Evolutionary conservation across 371 early-diverging fungal genomes (phyloP).

Genomic region (Mortierella polycephala): DNA sequence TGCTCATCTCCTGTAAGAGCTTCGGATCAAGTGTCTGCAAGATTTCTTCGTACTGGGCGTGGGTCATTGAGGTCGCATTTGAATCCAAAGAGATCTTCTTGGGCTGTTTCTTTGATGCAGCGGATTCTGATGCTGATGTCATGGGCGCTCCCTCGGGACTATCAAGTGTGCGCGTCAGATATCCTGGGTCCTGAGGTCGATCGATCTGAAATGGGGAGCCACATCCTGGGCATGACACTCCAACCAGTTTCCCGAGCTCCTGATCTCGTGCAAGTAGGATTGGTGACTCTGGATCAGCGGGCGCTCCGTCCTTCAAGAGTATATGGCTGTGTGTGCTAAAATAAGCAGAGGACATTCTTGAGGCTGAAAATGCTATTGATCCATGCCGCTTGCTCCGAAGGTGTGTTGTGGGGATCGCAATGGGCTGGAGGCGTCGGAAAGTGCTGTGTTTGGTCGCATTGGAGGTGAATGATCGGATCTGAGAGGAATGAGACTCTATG

Average conservation of each 20-base stretch:
- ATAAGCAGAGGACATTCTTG: slow-evolving; percentile 1
- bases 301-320: neutral
- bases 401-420: no score
- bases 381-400: no score
- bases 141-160: neutral
- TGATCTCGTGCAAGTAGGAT: neutral
- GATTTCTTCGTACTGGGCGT: slow-evolving; percentile 26
- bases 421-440: no score
- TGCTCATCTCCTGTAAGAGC: slow-evolving; percentile 34
- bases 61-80: slow-evolving; percentile 23
- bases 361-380: no score
- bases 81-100: slow-evolving; percentile 2
- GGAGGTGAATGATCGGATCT: no score
- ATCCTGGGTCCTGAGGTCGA: slow-evolving; percentile 27
- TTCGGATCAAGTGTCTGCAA: slow-evolving; percentile 33
- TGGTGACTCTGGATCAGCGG: neutral
- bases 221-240: slow-evolving; percentile 48
- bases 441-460: no score
- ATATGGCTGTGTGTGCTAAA: slow-evolving; percentile 10
- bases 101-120: neutral
- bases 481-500: no score
- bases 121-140: neutral
- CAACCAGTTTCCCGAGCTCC: slow-evolving; percentile 18
- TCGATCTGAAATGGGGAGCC: slow-evolving; percentile 38
- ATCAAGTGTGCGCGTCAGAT: slow-evolving; percentile 13